phyloP scores from a whole-genome alignment of 176 grass and related monocot species.

The Cenchrus purpureus region DNA sequence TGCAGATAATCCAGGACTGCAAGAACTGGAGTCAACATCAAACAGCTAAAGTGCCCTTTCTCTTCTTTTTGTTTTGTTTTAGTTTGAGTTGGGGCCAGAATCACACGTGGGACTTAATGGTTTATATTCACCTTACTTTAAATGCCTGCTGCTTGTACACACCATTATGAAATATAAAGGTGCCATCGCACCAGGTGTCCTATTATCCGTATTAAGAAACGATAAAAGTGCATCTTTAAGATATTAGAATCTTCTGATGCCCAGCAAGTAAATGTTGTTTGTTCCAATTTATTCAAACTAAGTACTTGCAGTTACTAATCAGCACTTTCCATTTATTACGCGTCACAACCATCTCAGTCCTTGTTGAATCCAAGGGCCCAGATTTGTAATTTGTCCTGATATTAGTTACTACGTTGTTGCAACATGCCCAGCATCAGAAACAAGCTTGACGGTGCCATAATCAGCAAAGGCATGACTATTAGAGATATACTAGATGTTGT shows the following conservation, averaged over 20 bases:
- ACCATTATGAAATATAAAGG: background rate
- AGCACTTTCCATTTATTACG: constrained; percentile 22
- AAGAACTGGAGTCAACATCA: constrained; percentile 11
- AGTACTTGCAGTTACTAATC: background rate
- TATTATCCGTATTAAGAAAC: constrained; percentile 26
- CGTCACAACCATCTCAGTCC: background rate
- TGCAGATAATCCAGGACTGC: background rate
- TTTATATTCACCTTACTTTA: background rate
- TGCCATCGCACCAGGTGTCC: background rate
- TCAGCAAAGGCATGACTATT: background rate
- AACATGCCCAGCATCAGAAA: background rate
- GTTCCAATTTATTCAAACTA: constrained; percentile 15
- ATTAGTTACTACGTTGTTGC: background rate
- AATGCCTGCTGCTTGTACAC: background rate
- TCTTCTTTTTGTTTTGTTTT: constrained; percentile 17
- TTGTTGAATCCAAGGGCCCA: background rate
- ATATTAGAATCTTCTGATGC: constrained; percentile 11
- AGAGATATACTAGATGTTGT: too few relatives aligned
- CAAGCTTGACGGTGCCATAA: background rate
- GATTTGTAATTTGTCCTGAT: background rate
- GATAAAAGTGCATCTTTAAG: background rate
- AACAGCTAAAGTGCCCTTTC: background rate
- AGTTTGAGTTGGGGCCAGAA: background rate
- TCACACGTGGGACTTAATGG: background rate
- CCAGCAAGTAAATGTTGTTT: constrained; percentile 1